Conservation (phyloP, 495 filamentous ascomycete genomes). For the Hypomontagnella submonticulosa region DNA sequence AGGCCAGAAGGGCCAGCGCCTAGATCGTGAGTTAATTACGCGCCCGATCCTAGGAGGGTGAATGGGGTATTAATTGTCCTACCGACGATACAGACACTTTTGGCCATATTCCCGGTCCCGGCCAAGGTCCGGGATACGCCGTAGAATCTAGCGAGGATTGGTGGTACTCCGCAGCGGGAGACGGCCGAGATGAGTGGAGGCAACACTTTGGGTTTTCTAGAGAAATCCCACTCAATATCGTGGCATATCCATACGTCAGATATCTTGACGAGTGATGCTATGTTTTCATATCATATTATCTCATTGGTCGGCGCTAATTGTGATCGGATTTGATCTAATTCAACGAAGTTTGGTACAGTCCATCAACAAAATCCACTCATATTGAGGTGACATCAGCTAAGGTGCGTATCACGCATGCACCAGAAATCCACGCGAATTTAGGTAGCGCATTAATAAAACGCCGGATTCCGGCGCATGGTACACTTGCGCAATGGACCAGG, state of each 20-base stretch:
- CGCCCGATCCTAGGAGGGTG: neutral
- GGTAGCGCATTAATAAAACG: constrained; percentile 35
- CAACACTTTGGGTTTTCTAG: constrained; percentile 2
- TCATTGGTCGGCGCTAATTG: constrained; percentile 14
- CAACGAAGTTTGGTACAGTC: neutral
- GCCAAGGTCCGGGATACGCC: constrained; percentile 17
- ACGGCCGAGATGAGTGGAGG: constrained; percentile 1
- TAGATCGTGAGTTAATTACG: constrained; percentile 41
- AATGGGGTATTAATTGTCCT: constrained; percentile 7
- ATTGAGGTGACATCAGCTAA: too few species aligned
- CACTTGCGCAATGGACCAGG: too few species aligned
- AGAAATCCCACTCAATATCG: neutral
- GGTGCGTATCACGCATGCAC: too few species aligned
- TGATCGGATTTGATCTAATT: constrained; percentile 4
- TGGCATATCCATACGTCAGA: too few species aligned
- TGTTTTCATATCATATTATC: constrained; percentile 5
- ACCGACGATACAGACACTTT: constrained; percentile 38
- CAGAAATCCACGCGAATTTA: constrained; percentile 4
- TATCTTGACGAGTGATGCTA: neutral
- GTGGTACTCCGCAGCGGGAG: constrained; percentile 17
- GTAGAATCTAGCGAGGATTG: constrained; percentile 17
- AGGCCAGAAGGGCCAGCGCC: constrained; percentile 87
- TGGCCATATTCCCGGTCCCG: constrained; percentile 29
- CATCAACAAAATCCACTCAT: constrained; percentile 10
- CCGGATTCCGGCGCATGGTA: constrained; percentile 21